A percentile compares a stretch with the other conserved stretches of the same genome.
These are phyloP conservation scores for Naganishia sp. DNA, from an alignment of 1,284 basidiomycete genomes.

Conservation along the genomic window DNA sequence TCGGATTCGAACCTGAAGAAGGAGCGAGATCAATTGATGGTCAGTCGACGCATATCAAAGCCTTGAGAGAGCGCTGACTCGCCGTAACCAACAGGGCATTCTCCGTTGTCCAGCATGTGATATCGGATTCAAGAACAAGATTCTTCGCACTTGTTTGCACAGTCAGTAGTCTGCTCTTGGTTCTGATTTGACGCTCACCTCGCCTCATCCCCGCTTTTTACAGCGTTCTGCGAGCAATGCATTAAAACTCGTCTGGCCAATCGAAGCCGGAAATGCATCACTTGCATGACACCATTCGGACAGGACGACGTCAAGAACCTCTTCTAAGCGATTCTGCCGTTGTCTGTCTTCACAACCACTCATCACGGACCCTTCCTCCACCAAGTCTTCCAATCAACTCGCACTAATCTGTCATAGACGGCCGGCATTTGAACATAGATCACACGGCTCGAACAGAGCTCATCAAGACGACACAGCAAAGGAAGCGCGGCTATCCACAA, in stretches of 20 bases:
- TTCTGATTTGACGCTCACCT: neutral
- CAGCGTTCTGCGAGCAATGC: constrained; percentile 85
- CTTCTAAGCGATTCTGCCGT: constrained; percentile 56
- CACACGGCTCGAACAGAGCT: neutral
- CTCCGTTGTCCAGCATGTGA: constrained; percentile 92
- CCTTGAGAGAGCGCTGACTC: neutral
- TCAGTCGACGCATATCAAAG: constrained; percentile 50
- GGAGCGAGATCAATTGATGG: constrained; percentile 67
- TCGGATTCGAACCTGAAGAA: constrained; percentile 50
- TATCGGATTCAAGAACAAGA: constrained; percentile 76
- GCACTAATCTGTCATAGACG: neutral
- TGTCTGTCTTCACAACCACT: constrained; percentile 1
- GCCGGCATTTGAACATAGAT: constrained; percentile 11
- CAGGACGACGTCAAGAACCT: constrained; percentile 82
- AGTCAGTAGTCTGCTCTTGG: constrained; percentile 61
- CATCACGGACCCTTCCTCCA: neutral
- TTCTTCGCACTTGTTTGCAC: constrained; percentile 92
- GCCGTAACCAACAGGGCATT: constrained; percentile 62
- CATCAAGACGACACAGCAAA: neutral
- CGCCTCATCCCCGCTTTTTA: neutral
- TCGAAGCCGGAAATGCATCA: constrained; percentile 93
- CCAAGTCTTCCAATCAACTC: neutral
- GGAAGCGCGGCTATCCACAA: neutral
- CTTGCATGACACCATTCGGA: constrained; percentile 81
- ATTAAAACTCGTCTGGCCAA: constrained; percentile 85